Conservation (phyloP, 1,139 yeast genomes). For the Lodderomyces parapsilosis region DNA sequence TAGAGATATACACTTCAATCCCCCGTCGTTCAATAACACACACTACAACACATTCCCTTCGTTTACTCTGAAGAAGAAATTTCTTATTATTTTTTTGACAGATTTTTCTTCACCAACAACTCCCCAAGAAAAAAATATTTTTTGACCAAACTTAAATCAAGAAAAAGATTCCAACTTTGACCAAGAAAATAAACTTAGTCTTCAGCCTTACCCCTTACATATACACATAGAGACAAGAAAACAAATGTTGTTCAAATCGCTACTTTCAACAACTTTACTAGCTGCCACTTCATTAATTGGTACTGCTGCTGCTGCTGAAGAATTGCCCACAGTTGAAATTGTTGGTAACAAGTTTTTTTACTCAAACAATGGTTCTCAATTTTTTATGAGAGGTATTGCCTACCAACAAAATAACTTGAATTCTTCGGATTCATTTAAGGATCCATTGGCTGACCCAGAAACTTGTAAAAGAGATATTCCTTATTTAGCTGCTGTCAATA, state of each 20-base stretch:
- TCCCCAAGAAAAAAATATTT: no score
- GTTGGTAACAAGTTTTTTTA: conserved; percentile 47
- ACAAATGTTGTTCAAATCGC: conserved; percentile 42
- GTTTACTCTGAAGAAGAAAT: no score
- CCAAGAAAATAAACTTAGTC: no score
- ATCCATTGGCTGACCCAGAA: conserved; percentile 72
- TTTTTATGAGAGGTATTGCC: conserved; percentile 46
- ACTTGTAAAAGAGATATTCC: conserved; percentile 81
- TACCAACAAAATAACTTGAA: conserved; percentile 44
- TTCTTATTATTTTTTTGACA: not conserved
- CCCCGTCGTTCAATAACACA: not conserved
- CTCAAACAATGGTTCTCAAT: conserved; percentile 46
- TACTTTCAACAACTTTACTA: conserved; percentile 31
- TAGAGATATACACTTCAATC: not conserved
- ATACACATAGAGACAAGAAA: not conserved
- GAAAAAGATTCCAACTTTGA: no score
- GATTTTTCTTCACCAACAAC: not conserved
- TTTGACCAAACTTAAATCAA: not conserved
- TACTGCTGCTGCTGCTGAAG: conserved; percentile 15
- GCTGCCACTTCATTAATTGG: conserved; percentile 16
- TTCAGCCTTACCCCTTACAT: conserved; percentile 1
- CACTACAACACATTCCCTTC: not conserved
- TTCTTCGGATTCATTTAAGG: conserved; percentile 50
- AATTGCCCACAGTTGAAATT: conserved; percentile 38
- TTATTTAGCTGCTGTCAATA: conserved; percentile 56